Conservation (phyloP, 2,329 filamentous ascomycete genomes). For the Hymenoscyphus infarciens region DNA sequence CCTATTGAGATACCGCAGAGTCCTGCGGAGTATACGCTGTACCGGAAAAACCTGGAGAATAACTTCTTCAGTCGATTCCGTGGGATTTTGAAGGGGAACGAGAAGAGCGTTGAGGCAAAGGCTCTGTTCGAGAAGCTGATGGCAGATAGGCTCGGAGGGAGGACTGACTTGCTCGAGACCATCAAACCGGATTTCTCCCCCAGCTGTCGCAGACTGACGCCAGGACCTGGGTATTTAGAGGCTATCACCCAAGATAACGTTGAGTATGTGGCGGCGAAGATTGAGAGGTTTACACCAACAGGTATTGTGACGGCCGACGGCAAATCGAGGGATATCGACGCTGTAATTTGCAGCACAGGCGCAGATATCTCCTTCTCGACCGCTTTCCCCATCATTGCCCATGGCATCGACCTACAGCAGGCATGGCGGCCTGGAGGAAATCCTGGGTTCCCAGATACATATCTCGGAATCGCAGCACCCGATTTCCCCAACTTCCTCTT, state of each 20-base stretch:
- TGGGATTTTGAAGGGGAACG: conserved; percentile 48
- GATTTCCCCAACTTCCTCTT: conserved; percentile 64
- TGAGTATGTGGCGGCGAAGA: conserved; percentile 52
- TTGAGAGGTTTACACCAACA: conserved; percentile 53
- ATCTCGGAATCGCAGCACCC: conserved; percentile 58
- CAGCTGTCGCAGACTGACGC: conserved; percentile 61
- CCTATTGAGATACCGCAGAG: conserved; percentile 36
- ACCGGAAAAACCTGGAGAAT: conserved; percentile 43
- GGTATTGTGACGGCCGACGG: conserved; percentile 60
- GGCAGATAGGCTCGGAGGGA: conserved; percentile 48
- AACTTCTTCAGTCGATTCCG: conserved; percentile 43
- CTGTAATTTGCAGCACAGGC: conserved; percentile 65
- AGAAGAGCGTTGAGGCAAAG: conserved; percentile 43
- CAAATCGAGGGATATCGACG: conserved; percentile 52
- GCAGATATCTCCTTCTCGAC: conserved; percentile 56
- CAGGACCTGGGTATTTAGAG: conserved; percentile 64
- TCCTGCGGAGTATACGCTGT: conserved; percentile 37
- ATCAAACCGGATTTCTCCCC: conserved; percentile 62
- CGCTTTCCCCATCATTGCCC: conserved; percentile 51
- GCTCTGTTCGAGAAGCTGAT: conserved; percentile 51
- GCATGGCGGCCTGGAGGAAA: conserved; percentile 4
- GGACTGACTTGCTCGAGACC: conserved; percentile 52
- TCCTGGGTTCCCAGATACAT: conserved; percentile 52
- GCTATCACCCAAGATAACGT: conserved; percentile 58
- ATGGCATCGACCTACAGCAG: conserved; percentile 51